phyloP scores from a whole-genome alignment of 257 asterid genomes.

The Buddleja alternifolia region DNA sequence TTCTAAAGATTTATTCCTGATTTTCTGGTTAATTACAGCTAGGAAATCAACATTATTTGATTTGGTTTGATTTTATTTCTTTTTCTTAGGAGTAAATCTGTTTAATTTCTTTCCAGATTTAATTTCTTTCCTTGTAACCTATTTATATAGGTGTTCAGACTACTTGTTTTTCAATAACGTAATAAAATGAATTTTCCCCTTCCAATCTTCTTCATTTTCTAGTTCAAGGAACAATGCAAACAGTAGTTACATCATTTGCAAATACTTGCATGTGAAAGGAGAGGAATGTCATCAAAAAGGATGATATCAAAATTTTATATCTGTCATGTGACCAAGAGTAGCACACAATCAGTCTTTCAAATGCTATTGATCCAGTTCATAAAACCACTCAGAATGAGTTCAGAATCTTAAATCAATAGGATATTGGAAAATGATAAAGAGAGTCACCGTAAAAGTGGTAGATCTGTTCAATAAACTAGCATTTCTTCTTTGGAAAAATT shows the following conservation, averaged over 20 bases:
- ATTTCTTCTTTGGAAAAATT: too few species aligned
- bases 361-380: background rate
- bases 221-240: background rate
- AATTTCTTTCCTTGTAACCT: too few species aligned
- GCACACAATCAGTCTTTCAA: background rate
- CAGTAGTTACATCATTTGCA: background rate
- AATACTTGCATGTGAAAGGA: background rate
- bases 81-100: too few species aligned
- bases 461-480: background rate
- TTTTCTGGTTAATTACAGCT: too few species aligned
- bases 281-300: background rate
- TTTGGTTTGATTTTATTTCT: too few species aligned
- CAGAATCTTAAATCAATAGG: background rate
- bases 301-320: background rate
- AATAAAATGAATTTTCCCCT: too few species aligned
- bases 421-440: background rate
- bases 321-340: background rate
- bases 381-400: background rate
- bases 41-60: too few species aligned
- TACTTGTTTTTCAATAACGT: too few species aligned
- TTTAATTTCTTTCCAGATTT: too few species aligned
- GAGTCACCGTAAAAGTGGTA: background rate
- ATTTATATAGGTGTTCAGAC: too few species aligned
- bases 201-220: too few species aligned
- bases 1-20: too few species aligned